These are phyloP conservation scores for Paracoccidioides lutzii DNA, from an alignment of 2,329 filamentous ascomycete species.

Conservation along the genomic window DNA sequence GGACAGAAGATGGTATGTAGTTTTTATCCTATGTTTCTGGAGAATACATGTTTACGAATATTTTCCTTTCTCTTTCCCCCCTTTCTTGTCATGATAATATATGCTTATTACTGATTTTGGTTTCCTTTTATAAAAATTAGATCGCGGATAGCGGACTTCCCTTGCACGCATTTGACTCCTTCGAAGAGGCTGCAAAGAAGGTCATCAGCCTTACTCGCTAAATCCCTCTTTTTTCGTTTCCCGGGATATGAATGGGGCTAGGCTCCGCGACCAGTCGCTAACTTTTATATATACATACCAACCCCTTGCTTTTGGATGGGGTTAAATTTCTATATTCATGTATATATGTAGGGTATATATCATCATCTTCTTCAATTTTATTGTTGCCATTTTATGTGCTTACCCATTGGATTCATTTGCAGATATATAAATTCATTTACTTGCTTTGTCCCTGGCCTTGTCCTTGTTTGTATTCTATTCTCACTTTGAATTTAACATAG, in stretches of 20 bases:
- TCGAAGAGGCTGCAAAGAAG: slow-evolving; percentile 58
- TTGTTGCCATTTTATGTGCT: too few relatives aligned
- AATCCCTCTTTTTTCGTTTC: not conserved
- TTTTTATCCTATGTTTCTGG: not conserved
- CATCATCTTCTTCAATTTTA: too few relatives aligned
- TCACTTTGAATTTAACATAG: not conserved
- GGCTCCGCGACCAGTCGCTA: too few relatives aligned
- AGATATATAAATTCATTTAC: not conserved
- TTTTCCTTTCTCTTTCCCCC: not conserved
- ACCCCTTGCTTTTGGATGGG: too few relatives aligned
- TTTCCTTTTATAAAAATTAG: slow-evolving; percentile 15
- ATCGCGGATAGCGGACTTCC: slow-evolving; percentile 55
- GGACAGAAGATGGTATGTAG: slow-evolving; percentile 49
- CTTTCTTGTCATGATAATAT: not conserved
- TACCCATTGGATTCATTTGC: not conserved
- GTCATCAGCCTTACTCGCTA: slow-evolving; percentile 44
- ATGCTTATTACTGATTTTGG: not conserved
- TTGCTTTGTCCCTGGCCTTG: not conserved
- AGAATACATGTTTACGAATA: not conserved
- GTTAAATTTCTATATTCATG: too few relatives aligned
- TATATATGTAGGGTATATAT: too few relatives aligned
- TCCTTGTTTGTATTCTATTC: too few relatives aligned
- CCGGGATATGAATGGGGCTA: too few relatives aligned
- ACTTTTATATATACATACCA: too few relatives aligned
- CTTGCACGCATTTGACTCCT: slow-evolving; percentile 59